These are phyloP conservation scores for Rubia balearica DNA, from an alignment of 305 asterid genomes.

Conservation along the genomic window DNA sequence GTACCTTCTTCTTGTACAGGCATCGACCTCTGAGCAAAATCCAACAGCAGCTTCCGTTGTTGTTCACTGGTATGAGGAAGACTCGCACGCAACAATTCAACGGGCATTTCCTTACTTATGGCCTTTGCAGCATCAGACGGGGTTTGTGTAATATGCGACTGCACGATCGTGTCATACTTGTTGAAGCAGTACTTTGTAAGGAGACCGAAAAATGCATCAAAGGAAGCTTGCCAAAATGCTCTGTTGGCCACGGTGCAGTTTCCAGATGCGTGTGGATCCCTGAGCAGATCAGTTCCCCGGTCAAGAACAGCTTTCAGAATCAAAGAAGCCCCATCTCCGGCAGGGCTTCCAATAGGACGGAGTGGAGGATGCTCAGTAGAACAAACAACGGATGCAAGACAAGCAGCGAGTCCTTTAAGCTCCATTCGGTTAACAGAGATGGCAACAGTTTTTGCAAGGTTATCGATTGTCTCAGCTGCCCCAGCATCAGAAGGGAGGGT, in stretches of 20 bases:
- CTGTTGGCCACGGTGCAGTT: conserved; percentile 58
- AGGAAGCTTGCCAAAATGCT: conserved; percentile 92
- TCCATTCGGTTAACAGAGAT: conserved; percentile 61
- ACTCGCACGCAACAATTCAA: conserved; percentile 86
- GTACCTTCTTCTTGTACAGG: conserved; percentile 33
- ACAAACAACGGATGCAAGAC: conserved; percentile 96
- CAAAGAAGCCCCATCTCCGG: conserved; percentile 88
- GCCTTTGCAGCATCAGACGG: conserved; percentile 62
- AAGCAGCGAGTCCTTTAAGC: conserved; percentile 80
- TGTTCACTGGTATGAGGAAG: conserved; percentile 84
- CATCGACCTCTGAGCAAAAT: conserved; percentile 73
- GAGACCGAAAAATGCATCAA: conserved; percentile 76
- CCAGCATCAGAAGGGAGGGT: conserved; percentile 59
- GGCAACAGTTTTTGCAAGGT: conserved; percentile 56
- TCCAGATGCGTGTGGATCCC: conserved; percentile 48
- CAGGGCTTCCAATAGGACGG: conserved; percentile 77
- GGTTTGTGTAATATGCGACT: conserved; percentile 44
- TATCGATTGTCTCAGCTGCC: conserved; percentile 42
- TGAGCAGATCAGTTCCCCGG: conserved; percentile 61
- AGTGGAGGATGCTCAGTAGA: conserved; percentile 94
- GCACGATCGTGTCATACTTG: conserved; percentile 68
- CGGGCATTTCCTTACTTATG: conserved; percentile 85
- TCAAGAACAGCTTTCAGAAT: conserved; percentile 75
- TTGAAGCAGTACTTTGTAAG: conserved; percentile 69
- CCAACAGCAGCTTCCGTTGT: conserved; percentile 65